Conservation (phyloP, 2,329 filamentous ascomycete genomes). For the Fusarium marasasianum region DNA sequence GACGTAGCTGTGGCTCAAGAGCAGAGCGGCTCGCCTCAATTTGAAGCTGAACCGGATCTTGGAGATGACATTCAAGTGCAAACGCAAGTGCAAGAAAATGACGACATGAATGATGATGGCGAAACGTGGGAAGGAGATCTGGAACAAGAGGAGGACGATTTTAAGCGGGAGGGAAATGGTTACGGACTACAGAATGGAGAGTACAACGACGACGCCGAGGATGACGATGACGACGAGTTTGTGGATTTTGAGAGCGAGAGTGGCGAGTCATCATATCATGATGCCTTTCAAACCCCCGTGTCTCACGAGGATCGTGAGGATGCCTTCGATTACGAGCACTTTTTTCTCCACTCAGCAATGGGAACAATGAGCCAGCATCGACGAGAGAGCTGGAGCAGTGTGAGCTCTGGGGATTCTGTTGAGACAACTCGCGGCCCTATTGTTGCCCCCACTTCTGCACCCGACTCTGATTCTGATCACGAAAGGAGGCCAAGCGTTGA, state of each 20-base stretch:
- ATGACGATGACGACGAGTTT: conserved; percentile 48
- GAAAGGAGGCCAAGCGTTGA: conserved; percentile 57
- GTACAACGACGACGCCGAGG: conserved; percentile 10
- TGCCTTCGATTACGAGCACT: conserved; percentile 96
- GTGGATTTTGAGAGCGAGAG: conserved; percentile 67
- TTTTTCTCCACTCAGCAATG: conserved; percentile 93
- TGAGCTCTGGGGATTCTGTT: conserved; percentile 67
- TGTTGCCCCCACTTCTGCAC: background rate
- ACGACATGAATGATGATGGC: conserved; percentile 48
- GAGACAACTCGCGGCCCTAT: conserved; percentile 66
- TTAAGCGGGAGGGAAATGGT: conserved; percentile 38
- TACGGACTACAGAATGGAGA: conserved; percentile 36
- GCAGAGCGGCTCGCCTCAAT: background rate
- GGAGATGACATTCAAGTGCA: conserved; percentile 6
- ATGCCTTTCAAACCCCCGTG: conserved; percentile 65
- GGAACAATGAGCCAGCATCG: conserved; percentile 70
- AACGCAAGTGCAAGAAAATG: conserved; percentile 11
- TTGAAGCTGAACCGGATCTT: conserved; percentile 22
- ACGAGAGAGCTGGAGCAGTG: conserved; percentile 60
- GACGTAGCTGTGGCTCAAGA: background rate
- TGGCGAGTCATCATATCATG: conserved; percentile 71
- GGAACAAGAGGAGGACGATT: conserved; percentile 15
- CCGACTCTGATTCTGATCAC: conserved; percentile 30
- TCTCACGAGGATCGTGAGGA: conserved; percentile 94
- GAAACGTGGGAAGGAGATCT: conserved; percentile 24